Percentiles rank a stretch among this genome's conserved stretches.
These are phyloP conservation scores for Rubia tinctorum DNA, from an alignment of 305 asterid genomes.

Conservation along the genomic window DNA sequence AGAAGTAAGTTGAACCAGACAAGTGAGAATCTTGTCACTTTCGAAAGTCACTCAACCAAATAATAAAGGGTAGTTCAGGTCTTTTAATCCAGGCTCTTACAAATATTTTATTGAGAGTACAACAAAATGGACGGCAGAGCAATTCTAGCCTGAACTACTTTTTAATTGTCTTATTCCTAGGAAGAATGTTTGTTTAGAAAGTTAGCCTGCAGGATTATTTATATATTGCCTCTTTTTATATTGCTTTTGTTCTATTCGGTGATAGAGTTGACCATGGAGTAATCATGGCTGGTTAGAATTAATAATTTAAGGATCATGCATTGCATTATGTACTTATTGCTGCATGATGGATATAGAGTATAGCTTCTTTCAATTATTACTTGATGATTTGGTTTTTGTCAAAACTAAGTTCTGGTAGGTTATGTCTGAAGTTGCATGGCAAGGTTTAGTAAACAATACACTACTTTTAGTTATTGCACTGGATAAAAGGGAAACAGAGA, in stretches of 20 bases:
- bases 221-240: no score
- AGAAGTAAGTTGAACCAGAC: constrained; percentile 26
- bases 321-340: background rate
- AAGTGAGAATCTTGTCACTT: constrained; percentile 36
- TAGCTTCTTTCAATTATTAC: background rate
- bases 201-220: no score
- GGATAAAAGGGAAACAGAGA: no score
- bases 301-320: background rate
- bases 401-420: background rate
- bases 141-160: background rate
- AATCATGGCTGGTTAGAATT: background rate
- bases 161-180: no score
- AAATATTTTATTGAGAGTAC: background rate
- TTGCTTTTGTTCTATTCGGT: no score
- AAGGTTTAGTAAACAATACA: background rate
- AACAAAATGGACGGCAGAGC: background rate
- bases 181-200: no score
- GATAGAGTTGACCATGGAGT: constrained; percentile 27
- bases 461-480: background rate
- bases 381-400: background rate
- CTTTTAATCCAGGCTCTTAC: background rate
- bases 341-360: background rate
- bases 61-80: constrained; percentile 21
- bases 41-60: constrained; percentile 39
- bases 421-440: background rate